Percentiles rank a stretch among this genome's conserved stretches.
These are phyloP conservation scores for Euryodendron excelsum DNA, from an alignment of 148 eudicot genomes.

Conservation along the genomic window DNA sequence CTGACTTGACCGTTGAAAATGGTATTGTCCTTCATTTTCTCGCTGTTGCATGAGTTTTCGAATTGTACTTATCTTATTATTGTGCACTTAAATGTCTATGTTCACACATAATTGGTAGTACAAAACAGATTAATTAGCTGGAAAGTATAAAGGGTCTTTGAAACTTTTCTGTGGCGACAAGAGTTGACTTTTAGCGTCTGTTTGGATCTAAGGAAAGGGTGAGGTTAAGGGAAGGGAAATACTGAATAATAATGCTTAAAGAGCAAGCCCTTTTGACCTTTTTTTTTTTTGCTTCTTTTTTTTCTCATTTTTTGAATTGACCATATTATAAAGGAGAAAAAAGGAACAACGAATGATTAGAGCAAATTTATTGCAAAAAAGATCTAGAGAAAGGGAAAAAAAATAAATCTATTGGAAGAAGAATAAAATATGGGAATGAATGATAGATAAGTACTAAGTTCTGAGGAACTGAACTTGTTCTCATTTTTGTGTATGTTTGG, in stretches of 20 bases:
- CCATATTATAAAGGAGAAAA: not conserved
- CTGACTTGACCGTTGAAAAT: slow-evolving; percentile 19
- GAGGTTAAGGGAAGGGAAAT: not conserved
- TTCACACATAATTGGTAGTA: not conserved
- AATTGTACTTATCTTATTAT: not conserved
- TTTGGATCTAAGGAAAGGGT: slow-evolving; percentile 15
- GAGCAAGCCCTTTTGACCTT: not conserved
- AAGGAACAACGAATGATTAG: not conserved
- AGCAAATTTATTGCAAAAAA: not conserved
- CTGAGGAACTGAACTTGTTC: no score
- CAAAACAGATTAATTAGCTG: not conserved
- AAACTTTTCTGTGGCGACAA: not conserved
- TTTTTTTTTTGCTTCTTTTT: not conserved
- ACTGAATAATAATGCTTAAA: not conserved
- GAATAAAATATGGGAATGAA: not conserved
- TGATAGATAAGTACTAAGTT: no score
- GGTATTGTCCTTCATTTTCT: slow-evolving; percentile 18
- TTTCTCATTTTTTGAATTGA: not conserved
- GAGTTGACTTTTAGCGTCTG: slow-evolving; percentile 25
- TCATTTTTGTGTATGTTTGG: no score
- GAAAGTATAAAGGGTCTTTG: not conserved
- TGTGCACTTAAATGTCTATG: not conserved
- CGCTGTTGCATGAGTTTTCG: slow-evolving; percentile 6
- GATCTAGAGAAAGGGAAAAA: not conserved
- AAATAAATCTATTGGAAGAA: not conserved